Percentiles rank a stretch among this genome's conserved stretches.
Conservation (phyloP, 2,329 filamentous ascomycete genomes). For the Alternaria panax region DNA sequence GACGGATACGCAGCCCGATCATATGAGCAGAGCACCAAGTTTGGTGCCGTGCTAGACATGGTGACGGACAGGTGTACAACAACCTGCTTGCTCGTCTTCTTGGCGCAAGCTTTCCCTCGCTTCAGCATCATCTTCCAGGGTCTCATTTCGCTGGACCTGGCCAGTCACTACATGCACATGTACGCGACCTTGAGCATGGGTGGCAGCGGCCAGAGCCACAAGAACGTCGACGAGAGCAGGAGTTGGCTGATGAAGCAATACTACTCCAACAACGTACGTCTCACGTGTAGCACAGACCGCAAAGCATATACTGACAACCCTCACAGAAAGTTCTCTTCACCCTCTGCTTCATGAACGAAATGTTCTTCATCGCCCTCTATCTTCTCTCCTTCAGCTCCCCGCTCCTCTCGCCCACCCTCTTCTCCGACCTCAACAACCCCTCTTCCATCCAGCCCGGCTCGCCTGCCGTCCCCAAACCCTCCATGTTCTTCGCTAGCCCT, state of each 20-base stretch:
- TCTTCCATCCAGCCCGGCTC: slow-evolving; percentile 65
- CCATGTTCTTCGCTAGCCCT: slow-evolving; percentile 82
- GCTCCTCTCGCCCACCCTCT: slow-evolving; percentile 83
- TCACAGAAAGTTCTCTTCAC: slow-evolving; percentile 84
- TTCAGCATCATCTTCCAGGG: slow-evolving; percentile 95
- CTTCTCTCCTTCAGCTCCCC: slow-evolving; percentile 96
- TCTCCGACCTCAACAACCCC: slow-evolving; percentile 66
- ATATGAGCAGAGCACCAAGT: slow-evolving; percentile 90
- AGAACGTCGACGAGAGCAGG: slow-evolving; percentile 86
- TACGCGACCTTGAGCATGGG: slow-evolving; percentile 92
- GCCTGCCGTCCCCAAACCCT: slow-evolving; percentile 72
- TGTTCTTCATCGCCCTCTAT: slow-evolving; percentile 98
- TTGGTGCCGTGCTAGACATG: slow-evolving; percentile 98
- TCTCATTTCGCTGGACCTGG: slow-evolving; percentile 88
- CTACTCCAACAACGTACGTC: slow-evolving; percentile 91
- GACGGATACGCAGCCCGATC: slow-evolving; percentile 90
- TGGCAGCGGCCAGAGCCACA: slow-evolving; percentile 81
- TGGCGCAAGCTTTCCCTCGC: slow-evolving; percentile 91
- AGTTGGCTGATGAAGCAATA: slow-evolving; percentile 93
- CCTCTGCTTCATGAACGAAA: slow-evolving; percentile 88
- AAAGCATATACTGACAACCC: slow-evolving; percentile 20
- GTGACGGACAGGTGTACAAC: slow-evolving; percentile 98
- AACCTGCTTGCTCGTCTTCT: slow-evolving; percentile 90
- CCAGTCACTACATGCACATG: slow-evolving; percentile 99
- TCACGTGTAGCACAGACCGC: not conserved